Conservation (phyloP, 2,329 filamentous ascomycete species). For the Penicillium decumbens region DNA sequence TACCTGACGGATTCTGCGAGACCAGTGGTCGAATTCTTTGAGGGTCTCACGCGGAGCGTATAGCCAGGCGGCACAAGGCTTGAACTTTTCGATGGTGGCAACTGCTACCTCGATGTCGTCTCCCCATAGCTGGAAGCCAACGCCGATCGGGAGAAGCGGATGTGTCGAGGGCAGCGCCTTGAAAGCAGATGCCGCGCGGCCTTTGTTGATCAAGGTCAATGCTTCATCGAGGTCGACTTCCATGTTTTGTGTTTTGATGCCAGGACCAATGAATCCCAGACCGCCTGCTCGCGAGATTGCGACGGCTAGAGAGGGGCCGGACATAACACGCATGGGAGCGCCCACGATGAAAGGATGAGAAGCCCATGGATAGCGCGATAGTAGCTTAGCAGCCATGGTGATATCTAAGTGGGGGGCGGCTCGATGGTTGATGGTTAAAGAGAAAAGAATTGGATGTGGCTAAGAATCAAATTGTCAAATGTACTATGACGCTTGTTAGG, state of each 20-base stretch:
- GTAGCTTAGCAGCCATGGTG: constrained; percentile 16
- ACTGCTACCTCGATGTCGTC: constrained; percentile 33
- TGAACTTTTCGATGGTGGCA: constrained; percentile 30
- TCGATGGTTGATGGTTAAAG: neutral
- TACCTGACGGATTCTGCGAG: constrained; percentile 39
- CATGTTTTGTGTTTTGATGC: constrained; percentile 42
- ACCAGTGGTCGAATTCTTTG: constrained; percentile 45
- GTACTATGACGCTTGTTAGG: neutral
- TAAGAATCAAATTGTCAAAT: too few species aligned
- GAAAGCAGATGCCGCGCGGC: neutral
- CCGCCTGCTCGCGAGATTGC: constrained; percentile 56
- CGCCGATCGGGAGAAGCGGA: constrained; percentile 36
- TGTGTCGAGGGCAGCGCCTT: constrained; percentile 5
- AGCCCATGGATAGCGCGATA: constrained; percentile 55
- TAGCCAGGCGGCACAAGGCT: constrained; percentile 43
- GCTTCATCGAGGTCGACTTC: constrained; percentile 32
- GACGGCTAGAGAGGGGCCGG: constrained; percentile 54
- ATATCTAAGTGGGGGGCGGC: neutral
- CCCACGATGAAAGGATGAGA: constrained; percentile 56
- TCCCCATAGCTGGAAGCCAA: constrained; percentile 43
- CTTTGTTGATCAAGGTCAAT: constrained; percentile 20
- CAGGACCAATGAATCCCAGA: constrained; percentile 55
- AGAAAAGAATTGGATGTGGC: too few species aligned
- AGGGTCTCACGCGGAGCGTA: constrained; percentile 34
- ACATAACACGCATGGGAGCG: constrained; percentile 68